These are phyloP conservation scores for Cladosporium austrohemisphaericum DNA, from an alignment of 2,329 filamentous ascomycete species.

Conservation along the genomic window DNA sequence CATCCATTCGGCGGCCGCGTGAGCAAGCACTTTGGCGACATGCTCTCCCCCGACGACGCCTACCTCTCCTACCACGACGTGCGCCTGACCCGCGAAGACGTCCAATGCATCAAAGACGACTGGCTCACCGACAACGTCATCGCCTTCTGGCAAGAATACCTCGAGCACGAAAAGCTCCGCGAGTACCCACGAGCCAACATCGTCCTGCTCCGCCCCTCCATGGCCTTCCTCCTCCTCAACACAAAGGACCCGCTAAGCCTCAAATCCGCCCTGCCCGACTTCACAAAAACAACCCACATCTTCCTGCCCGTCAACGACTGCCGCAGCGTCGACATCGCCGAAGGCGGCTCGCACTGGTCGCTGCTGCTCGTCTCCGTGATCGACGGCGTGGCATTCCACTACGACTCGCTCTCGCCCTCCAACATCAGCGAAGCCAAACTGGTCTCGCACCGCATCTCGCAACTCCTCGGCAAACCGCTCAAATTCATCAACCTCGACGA, in stretches of 20 bases:
- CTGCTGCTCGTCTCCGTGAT: slow-evolving; percentile 83
- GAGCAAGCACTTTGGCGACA: slow-evolving; percentile 49
- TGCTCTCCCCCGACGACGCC: slow-evolving; percentile 59
- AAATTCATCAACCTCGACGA: slow-evolving; percentile 80
- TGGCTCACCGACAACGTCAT: slow-evolving; percentile 99
- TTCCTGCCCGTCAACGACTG: slow-evolving; percentile 96
- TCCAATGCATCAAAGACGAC: slow-evolving; percentile 82
- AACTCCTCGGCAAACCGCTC: slow-evolving; percentile 63
- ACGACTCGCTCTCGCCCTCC: slow-evolving; percentile 75
- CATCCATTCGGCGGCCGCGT: slow-evolving; percentile 54
- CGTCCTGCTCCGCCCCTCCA: slow-evolving; percentile 82
- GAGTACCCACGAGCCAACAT: slow-evolving; percentile 81
- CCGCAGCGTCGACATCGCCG: slow-evolving; percentile 68
- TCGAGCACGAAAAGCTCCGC: slow-evolving; percentile 82
- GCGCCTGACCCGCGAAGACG: slow-evolving; percentile 80
- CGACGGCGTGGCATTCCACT: slow-evolving; percentile 92
- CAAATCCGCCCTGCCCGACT: slow-evolving; percentile 71
- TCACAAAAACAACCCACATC: slow-evolving; percentile 77
- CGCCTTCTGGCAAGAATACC: slow-evolving; percentile 95
- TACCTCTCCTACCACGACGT: slow-evolving; percentile 62
- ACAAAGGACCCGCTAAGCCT: slow-evolving; percentile 56
- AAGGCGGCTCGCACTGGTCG: slow-evolving; percentile 93
- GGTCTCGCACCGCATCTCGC: slow-evolving; percentile 65
- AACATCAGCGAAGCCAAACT: slow-evolving; percentile 72
- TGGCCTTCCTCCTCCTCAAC: slow-evolving; percentile 88